Conservation (phyloP, 257 asterid genomes). For the Solanum paucissectum region DNA sequence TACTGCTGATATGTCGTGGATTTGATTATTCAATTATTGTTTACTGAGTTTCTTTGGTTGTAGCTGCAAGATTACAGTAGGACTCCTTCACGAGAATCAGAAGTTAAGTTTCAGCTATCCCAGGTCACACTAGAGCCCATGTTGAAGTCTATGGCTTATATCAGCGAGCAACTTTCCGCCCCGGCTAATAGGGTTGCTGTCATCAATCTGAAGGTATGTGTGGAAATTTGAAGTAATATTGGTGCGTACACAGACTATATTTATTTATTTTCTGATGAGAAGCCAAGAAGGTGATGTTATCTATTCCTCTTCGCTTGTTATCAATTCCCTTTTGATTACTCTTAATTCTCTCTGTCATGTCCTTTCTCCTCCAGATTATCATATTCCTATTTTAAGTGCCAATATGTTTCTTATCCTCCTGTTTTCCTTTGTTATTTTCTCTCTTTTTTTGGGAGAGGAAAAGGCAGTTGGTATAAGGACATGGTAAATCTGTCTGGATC, state of each 20-base stretch:
- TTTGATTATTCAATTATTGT: not conserved
- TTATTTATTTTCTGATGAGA: not conserved
- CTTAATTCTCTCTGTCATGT: not conserved
- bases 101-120: conserved; percentile 70
- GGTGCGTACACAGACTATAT: not conserved
- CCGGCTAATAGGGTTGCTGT: conserved; percentile 80
- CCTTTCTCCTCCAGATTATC: not conserved
- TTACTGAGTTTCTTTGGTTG: conserved; percentile 4
- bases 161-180: conserved; percentile 73
- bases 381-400: not conserved
- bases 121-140: conserved; percentile 71
- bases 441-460: not conserved
- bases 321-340: not conserved
- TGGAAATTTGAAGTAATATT: not conserved
- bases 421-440: not conserved
- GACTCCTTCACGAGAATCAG: conserved; percentile 58
- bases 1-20: not conserved
- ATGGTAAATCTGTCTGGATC: not conserved
- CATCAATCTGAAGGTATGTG: conserved; percentile 73
- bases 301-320: not conserved
- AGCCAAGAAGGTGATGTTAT: not conserved
- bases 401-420: not conserved
- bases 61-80: conserved; percentile 74
- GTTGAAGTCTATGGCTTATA: conserved; percentile 86
- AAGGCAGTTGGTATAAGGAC: not conserved